phyloP scores from a whole-genome alignment of 371 early-diverging fungal species.

The Syncephalastrum racemosum region DNA sequence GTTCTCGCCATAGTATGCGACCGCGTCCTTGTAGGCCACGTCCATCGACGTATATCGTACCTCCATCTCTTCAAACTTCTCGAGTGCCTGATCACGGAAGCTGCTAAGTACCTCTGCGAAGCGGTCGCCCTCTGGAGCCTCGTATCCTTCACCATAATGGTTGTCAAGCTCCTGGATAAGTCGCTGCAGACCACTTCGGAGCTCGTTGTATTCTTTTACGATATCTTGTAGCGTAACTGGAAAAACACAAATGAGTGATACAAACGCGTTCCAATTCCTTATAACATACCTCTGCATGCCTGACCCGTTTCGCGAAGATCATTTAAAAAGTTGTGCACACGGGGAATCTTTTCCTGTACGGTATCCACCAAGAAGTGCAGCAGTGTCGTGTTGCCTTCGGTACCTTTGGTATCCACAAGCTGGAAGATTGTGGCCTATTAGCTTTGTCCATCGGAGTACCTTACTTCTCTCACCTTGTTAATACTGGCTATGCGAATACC shows the following conservation, averaged over 20 bases:
- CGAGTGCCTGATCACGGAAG: constrained; percentile 52
- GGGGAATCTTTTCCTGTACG: constrained; percentile 68
- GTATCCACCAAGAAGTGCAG: constrained; percentile 78
- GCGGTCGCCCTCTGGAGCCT: constrained; percentile 34
- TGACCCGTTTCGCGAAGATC: constrained; percentile 72
- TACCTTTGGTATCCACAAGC: constrained; percentile 84
- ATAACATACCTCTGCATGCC: constrained; percentile 72
- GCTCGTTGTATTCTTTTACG: constrained; percentile 55
- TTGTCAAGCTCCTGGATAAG: constrained; percentile 47
- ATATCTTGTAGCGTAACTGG: constrained; percentile 58
- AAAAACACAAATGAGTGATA: constrained; percentile 1
- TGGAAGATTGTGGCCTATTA: constrained; percentile 14
- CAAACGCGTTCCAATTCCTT: not conserved
- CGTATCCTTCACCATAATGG: constrained; percentile 45
- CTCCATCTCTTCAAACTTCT: constrained; percentile 50
- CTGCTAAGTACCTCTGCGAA: constrained; percentile 47
- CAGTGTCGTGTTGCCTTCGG: constrained; percentile 69
- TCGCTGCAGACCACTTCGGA: constrained; percentile 57
- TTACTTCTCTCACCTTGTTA: constrained; percentile 60
- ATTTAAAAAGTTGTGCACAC: constrained; percentile 61
- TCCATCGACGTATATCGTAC: constrained; percentile 61
- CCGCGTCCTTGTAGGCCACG: constrained; percentile 64
- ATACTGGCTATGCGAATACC: constrained; percentile 88
- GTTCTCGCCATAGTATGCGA: constrained; percentile 83
- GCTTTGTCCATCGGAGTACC: not conserved